A percentile compares a stretch with the other conserved stretches of the same genome.
Conservation (phyloP, 345 rosid species). For the Rhizophora apiculata region DNA sequence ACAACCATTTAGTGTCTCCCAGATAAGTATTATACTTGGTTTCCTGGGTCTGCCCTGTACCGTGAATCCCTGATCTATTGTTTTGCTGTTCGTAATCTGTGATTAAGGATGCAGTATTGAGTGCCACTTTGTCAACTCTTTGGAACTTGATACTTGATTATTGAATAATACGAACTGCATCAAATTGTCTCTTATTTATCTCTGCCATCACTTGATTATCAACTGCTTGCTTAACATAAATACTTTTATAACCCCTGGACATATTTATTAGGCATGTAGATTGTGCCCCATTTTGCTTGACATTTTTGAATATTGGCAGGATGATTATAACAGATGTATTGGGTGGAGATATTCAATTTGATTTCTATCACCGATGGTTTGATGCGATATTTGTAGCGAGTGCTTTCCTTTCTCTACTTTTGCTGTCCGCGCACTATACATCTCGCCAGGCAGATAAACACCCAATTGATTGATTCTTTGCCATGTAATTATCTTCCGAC, state of each 20-base stretch:
- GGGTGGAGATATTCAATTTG: slow-evolving; percentile 98
- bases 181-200: not conserved
- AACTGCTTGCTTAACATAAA: not conserved
- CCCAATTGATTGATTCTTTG: slow-evolving; percentile 58
- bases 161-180: no score
- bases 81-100: no score
- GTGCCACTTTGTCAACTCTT: no score
- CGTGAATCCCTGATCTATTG: no score
- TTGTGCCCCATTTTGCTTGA: slow-evolving; percentile 11
- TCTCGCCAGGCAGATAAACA: slow-evolving; percentile 97
- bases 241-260: not conserved
- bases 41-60: no score
- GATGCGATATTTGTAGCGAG: slow-evolving; percentile 96
- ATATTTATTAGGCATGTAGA: not conserved
- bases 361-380: slow-evolving; percentile 95
- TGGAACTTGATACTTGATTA: no score
- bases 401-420: slow-evolving; percentile 87
- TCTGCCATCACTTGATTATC: no score
- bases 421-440: slow-evolving; percentile 91
- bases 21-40: no score
- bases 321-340: slow-evolving; percentile 85
- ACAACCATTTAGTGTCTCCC: no score
- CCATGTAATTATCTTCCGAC: slow-evolving; percentile 24
- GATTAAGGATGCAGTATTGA: no score
- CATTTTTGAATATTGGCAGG: slow-evolving; percentile 48